Conservation (phyloP, 768 basidiomycete genomes). For the Lentinula detonsa region DNA sequence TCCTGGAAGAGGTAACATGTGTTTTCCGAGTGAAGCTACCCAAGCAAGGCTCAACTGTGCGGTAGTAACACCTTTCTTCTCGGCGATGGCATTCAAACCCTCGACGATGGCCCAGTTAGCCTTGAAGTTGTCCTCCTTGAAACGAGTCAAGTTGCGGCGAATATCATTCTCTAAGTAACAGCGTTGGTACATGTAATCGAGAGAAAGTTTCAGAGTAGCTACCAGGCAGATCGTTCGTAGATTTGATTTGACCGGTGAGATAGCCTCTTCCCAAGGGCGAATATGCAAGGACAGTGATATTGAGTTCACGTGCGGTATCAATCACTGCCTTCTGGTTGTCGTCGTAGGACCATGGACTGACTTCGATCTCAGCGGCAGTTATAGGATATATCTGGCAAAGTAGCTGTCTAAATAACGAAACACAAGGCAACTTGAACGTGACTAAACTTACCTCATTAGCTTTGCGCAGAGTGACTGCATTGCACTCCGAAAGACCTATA, state of each 20-base stretch:
- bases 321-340: conserved; percentile 22
- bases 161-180: conserved; percentile 29
- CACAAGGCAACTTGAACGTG: conserved; percentile 11
- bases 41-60: conserved; percentile 38
- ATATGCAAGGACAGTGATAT: conserved; percentile 31
- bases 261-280: conserved; percentile 33
- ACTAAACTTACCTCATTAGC: conserved; percentile 21
- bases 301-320: conserved; percentile 25
- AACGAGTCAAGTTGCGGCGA: conserved; percentile 31
- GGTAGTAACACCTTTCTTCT: conserved; percentile 35
- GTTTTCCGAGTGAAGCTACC: conserved; percentile 30
- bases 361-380: conserved; percentile 27
- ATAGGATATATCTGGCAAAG: conserved; percentile 24
- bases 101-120: conserved; percentile 41
- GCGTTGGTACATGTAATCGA: neutral
- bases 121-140: conserved; percentile 39
- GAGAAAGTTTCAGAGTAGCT: neutral
- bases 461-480: conserved; percentile 35
- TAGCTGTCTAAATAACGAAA: conserved; percentile 24
- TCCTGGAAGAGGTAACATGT: conserved; percentile 48
- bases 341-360: conserved; percentile 25
- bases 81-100: conserved; percentile 31
- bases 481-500: conserved; percentile 28
- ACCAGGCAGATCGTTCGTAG: conserved; percentile 26
- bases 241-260: conserved; percentile 37